Conservation (phyloP, 371 early-diverging fungal species). For the Blakeslea trispora region DNA sequence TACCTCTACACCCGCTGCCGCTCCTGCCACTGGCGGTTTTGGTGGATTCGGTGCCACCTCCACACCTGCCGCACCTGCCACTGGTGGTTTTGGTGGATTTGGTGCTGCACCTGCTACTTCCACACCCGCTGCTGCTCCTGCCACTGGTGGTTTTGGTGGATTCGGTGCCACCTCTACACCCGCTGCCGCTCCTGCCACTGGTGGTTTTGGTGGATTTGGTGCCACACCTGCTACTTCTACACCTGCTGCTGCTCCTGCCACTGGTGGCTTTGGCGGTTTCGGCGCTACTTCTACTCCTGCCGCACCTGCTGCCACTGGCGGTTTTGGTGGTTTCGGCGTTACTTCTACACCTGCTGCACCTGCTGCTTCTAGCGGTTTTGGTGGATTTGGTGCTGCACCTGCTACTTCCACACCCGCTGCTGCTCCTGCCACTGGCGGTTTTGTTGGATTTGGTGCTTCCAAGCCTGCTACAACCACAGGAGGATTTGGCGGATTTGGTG, state of each 20-base stretch:
- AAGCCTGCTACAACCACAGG: slow-evolving; percentile 5
- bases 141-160: slow-evolving; percentile 28
- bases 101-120: slow-evolving; percentile 6
- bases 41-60: slow-evolving; percentile 3
- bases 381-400: slow-evolving; percentile 15
- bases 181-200: slow-evolving; percentile 10
- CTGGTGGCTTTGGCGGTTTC: slow-evolving; percentile 20
- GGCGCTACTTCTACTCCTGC: slow-evolving; percentile 16
- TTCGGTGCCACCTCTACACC: slow-evolving; percentile 6
- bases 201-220: slow-evolving; percentile 12
- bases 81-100: slow-evolving; percentile 10
- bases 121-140: slow-evolving; percentile 2
- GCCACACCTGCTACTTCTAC: slow-evolving; percentile 8
- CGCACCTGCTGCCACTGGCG: slow-evolving; percentile 12
- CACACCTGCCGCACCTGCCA: slow-evolving; percentile 23
- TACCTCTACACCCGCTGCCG: slow-evolving; percentile 13
- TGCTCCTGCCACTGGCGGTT: slow-evolving; percentile 9
- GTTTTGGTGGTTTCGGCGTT: slow-evolving; percentile 16
- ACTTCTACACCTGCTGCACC: slow-evolving; percentile 14
- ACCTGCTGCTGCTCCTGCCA: slow-evolving; percentile 27
- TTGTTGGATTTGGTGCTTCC: slow-evolving; percentile 8
- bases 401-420: slow-evolving; percentile 10
- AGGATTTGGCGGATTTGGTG: slow-evolving; percentile 9
- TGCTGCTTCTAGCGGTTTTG: slow-evolving; percentile 14
- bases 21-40: not conserved